Evolutionary conservation across 371 early-diverging fungal species (phyloP), one percentile per base, ranked within the genome.

Genomic region (Dentiscutata heterogama): DNA sequence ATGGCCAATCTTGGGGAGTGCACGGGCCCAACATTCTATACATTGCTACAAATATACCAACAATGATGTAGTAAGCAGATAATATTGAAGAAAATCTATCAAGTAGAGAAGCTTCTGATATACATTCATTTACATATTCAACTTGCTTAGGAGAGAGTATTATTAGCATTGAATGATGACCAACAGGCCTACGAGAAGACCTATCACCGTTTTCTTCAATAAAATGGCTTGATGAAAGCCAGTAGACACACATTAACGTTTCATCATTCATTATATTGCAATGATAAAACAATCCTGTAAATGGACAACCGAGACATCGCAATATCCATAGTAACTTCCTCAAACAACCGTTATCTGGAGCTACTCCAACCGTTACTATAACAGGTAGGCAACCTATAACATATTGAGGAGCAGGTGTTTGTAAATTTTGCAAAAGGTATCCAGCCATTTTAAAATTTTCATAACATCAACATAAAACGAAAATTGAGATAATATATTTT

Each of bases 21-120:
- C 78, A 77, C 6, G 61, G 14, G 7, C 61, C 22, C 2, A n/a
- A 14, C 18, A 27, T 63, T 35, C 61, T 35, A 3, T 13, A 18
- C 35, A 77, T 22, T 63, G 63, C 78, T 8, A 46, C 6, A 50
- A 63, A 31, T 61, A 77, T 77, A 35, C 78, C 78, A 2, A 61
- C n/a, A 10, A 77, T 7, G 11, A 63, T 61, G 22, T 77, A 77
- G 18, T 60, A 77, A 1, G 39, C 16, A 1, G 78, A 77, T 11
- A 25, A 63, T 35, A 77, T 6, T 2, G 75, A 74, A 14, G 75
- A 53, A 13, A 74, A 53, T 3, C 51, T 16, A 18, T 74, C 75
- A 3, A 77, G 63, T 5, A 61, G 7, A 14, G 63, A 61, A 10
- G 78, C 63, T 22, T 77, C 35, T 7, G 78, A 39, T n/a, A 63